phyloP scores from a whole-genome alignment of 176 grass and related monocot genomes.

The Lolium rigidum region DNA sequence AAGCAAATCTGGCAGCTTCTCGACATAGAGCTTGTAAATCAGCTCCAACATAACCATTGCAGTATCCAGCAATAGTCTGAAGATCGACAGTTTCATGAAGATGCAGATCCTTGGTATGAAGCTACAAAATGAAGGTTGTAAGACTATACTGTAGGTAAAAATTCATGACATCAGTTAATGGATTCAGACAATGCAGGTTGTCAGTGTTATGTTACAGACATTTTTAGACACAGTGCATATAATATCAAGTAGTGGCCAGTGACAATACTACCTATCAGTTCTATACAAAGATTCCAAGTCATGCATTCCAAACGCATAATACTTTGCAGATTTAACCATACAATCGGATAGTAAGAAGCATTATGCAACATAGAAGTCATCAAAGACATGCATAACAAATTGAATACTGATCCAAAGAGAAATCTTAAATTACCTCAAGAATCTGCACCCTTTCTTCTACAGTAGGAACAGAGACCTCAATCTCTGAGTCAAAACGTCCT shows the following conservation, averaged over 20 bases:
- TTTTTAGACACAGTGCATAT: not conserved
- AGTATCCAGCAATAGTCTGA: constrained; percentile 66
- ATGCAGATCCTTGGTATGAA: constrained; percentile 70
- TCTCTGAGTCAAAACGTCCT: constrained; percentile 88
- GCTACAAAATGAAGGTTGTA: constrained; percentile 58
- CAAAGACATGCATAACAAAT: not conserved
- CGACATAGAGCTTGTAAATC: constrained; percentile 80
- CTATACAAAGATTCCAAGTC: not conserved
- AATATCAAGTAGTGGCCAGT: constrained; percentile 7
- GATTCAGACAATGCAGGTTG: not conserved
- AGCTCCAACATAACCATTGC: constrained; percentile 95
- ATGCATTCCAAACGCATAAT: not conserved
- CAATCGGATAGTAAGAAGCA: no score
- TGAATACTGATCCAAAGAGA: not conserved
- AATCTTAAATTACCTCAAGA: constrained; percentile 60
- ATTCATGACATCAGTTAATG: not conserved
- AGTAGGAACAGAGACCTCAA: constrained; percentile 83
- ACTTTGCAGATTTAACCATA: constrained; percentile 14
- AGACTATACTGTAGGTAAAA: constrained; percentile 8
- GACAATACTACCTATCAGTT: not conserved
- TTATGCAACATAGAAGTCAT: constrained; percentile 7
- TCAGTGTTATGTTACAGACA: not conserved
- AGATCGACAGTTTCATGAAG: constrained; percentile 80
- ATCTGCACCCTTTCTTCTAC: constrained; percentile 81
- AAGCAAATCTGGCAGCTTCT: constrained; percentile 73